Conservation (phyloP, 2,329 filamentous ascomycete genomes). For the Tolypocladium cylindrosporum region DNA sequence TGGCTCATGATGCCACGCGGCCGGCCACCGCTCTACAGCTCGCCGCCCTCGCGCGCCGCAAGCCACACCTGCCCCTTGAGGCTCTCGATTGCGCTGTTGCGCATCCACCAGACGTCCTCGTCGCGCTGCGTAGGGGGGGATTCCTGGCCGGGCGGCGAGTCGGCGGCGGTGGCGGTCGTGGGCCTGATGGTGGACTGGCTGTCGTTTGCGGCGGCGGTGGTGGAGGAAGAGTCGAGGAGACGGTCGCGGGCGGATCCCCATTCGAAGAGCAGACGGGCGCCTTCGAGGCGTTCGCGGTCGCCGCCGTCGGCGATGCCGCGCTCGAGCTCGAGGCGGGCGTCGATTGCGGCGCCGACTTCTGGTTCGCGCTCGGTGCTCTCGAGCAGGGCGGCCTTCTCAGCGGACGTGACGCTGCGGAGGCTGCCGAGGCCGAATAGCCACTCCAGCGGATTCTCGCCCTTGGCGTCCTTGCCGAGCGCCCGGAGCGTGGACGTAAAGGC, state of each 20-base stretch:
- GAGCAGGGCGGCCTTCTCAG: constrained; percentile 57
- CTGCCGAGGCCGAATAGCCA: constrained; percentile 62
- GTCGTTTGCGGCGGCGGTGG: constrained; percentile 13
- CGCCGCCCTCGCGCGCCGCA: constrained; percentile 26
- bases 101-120: constrained; percentile 41
- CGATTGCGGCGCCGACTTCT: constrained; percentile 46
- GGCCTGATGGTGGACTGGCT: constrained; percentile 24
- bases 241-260: constrained; percentile 39
- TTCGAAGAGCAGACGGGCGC: constrained; percentile 42
- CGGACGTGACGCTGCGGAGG: constrained; percentile 46
- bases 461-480: constrained; percentile 47
- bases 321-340: constrained; percentile 60
- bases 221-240: constrained; percentile 13
- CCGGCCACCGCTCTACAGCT: constrained; percentile 10
- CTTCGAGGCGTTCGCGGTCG: constrained; percentile 33
- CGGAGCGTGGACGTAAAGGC: constrained; percentile 66
- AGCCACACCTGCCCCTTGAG: constrained; percentile 47
- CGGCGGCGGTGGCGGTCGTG: constrained; percentile 9
- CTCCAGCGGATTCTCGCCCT: constrained; percentile 43
- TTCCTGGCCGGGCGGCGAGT: constrained; percentile 1
- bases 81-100: constrained; percentile 43
- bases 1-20: too few relatives aligned
- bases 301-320: constrained; percentile 30
- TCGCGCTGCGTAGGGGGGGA: constrained; percentile 10
- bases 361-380: constrained; percentile 38